These are phyloP conservation scores for Halenospora varia DNA, from an alignment of 495 filamentous ascomycete species.

Conservation along the genomic window DNA sequence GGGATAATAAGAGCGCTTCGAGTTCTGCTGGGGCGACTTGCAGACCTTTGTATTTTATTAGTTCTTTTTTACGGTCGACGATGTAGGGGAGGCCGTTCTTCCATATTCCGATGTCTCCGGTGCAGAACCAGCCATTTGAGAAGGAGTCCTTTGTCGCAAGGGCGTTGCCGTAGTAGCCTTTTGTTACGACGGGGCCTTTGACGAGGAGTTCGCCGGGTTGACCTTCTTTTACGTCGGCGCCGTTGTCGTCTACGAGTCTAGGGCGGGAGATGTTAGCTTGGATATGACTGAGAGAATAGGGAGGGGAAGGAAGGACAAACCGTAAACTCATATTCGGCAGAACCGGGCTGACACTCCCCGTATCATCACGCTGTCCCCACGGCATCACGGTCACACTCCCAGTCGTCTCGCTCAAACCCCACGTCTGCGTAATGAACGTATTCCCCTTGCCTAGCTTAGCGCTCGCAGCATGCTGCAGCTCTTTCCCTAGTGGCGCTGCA, in stretches of 20 bases:
- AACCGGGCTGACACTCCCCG: conserved; percentile 45
- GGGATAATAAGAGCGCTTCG: conserved; percentile 70
- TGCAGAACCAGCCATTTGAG: conserved; percentile 61
- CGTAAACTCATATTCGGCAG: conserved; percentile 13
- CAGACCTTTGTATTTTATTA: conserved; percentile 82
- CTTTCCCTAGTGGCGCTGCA: conserved; percentile 79
- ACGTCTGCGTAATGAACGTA: conserved; percentile 20
- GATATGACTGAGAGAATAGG: conserved; percentile 7
- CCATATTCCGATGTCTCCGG: conserved; percentile 57
- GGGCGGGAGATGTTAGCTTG: not conserved
- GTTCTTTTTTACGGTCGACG: conserved; percentile 55
- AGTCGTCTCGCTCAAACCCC: conserved; percentile 23
- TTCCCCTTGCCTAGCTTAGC: conserved; percentile 15
- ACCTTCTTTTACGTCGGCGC: conserved; percentile 34
- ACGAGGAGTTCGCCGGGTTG: conserved; percentile 64
- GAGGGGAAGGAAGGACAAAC: conserved; percentile 7
- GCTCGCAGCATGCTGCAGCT: conserved; percentile 42
- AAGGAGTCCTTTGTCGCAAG: conserved; percentile 50
- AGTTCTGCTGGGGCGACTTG: conserved; percentile 89
- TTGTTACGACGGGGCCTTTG: conserved; percentile 63
- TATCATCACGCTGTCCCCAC: conserved; percentile 29
- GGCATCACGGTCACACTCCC: conserved; percentile 32
- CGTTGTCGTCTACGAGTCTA: conserved; percentile 29
- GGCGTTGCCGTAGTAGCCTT: conserved; percentile 59
- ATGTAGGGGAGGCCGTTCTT: conserved; percentile 33